Evolutionary conservation across 805 yeast genomes (phyloP).

Genomic region (Debaryomyces tyrocola): DNA sequence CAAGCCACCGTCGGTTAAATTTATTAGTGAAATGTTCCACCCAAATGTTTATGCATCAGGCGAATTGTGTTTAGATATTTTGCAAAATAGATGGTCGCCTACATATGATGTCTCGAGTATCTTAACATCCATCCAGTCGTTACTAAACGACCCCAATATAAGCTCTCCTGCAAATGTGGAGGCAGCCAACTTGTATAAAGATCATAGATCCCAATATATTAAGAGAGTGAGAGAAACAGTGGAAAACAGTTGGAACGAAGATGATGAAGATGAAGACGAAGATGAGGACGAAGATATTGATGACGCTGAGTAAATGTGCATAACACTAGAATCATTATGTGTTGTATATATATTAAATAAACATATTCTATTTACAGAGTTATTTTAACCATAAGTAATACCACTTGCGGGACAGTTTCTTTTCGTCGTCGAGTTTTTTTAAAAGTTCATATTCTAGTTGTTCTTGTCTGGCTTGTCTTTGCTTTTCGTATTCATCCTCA

Average conservation of each 20-base stretch:
- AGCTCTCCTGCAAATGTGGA: slow-evolving; percentile 97
- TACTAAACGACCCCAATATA: slow-evolving; percentile 94
- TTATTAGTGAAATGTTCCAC: slow-evolving; percentile 93
- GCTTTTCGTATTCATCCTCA: slow-evolving; percentile 36
- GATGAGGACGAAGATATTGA: slow-evolving; percentile 35
- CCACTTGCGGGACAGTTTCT: slow-evolving; percentile 36
- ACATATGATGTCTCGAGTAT: slow-evolving; percentile 97
- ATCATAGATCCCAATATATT: slow-evolving; percentile 88
- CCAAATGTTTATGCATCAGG: slow-evolving; percentile 97
- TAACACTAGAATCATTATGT: neutral
- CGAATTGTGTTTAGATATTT: slow-evolving; percentile 90
- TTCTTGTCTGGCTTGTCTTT: slow-evolving; percentile 17
- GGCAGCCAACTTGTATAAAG: slow-evolving; percentile 93
- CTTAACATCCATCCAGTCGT: slow-evolving; percentile 86
- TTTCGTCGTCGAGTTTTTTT: slow-evolving; percentile 5
- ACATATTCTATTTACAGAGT: slow-evolving; percentile 5
- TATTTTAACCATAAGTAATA: slow-evolving; percentile 51
- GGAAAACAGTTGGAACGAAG: slow-evolving; percentile 91
- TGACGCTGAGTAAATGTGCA: slow-evolving; percentile 4
- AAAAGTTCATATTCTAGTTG: slow-evolving; percentile 13
- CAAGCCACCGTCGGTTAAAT: slow-evolving; percentile 92
- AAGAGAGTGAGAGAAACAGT: slow-evolving; percentile 93
- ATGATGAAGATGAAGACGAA: slow-evolving; percentile 58
- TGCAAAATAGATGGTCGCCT: slow-evolving; percentile 98
- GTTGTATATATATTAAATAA: neutral